Evolutionary conservation across 805 yeast genomes (phyloP), one percentile per base, ranked within the genome.

Genomic region (Yarrowia divulgata): DNA sequence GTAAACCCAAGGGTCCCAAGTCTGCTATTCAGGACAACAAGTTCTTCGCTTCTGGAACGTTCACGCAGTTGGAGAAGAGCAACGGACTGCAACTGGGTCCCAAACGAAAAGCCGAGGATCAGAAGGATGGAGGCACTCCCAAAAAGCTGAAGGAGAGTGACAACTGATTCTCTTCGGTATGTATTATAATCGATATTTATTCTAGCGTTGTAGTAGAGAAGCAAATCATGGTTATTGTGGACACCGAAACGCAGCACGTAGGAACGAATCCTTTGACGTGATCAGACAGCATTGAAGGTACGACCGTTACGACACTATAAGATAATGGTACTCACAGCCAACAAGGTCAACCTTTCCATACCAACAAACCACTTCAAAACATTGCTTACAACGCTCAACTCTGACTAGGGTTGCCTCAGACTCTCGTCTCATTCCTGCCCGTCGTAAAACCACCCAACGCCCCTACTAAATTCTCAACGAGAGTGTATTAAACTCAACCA

Each of bases 21-120:
- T 6, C 46, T 0, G 57, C 19, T 1, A 12, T 7, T 4, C 35
- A 35, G 6, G 48, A 49, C n/a, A 19, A 63, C 48, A 63, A 63
- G 48, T 63, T 63, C 32, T 63, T 63, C 43, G 46, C 55, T 13
- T 63, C 68, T 7, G 68, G 68, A 8, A 49, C 57, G 8, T 63
- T 63, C 32, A 63, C 68, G 10, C 68, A 63, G 57, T 37, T 63
- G 37, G 57, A 63, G 3, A 63, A 48, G 37, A 8, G 29, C n/a
- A n/a, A n/a, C 10, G 57, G 57, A 16, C 39, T 63, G 7, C 48
- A 37, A 23, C 46, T 63, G 3, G 68, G 68, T 14, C 68, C 68
- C 8, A 63, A 63, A n/a, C 46, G 68, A 23, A 63, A 63, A 32
- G 57, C 55, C 10, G 46, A 19, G 16, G 46, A 63, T 37, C 46